Conservation (phyloP, 768 basidiomycete species). For the Mycena capillaripes region DNA sequence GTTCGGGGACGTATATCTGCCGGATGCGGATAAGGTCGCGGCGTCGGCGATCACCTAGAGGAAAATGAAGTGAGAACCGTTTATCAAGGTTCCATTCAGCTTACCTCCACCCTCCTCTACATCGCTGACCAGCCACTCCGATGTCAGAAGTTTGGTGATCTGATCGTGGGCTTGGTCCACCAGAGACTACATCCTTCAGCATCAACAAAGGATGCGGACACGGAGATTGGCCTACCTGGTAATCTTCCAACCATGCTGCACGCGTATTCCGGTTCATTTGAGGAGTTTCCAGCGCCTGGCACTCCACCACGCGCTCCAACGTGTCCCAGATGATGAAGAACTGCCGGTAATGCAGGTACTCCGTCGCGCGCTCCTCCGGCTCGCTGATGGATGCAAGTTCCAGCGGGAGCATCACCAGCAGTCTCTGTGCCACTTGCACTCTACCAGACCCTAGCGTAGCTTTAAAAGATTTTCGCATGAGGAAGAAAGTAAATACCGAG, state of each 20-base stretch:
- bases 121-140: constrained; percentile 82
- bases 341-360: constrained; percentile 84
- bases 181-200: constrained; percentile 55
- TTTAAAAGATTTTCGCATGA: not conserved
- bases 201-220: constrained; percentile 10
- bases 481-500: constrained; percentile 65
- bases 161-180: constrained; percentile 76
- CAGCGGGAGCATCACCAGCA: constrained; percentile 72
- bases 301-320: constrained; percentile 72
- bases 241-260: constrained; percentile 74
- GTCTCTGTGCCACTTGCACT: constrained; percentile 72
- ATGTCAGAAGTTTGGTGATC: constrained; percentile 78
- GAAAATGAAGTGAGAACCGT: constrained; percentile 10
- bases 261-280: constrained; percentile 72
- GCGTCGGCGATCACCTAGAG: constrained; percentile 65
- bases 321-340: constrained; percentile 85
- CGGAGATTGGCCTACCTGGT: constrained; percentile 47
- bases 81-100: constrained; percentile 29
- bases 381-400: constrained; percentile 74
- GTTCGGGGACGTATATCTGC: constrained; percentile 90
- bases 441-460: constrained; percentile 75
- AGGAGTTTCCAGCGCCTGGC: constrained; percentile 68
- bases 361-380: constrained; percentile 79
- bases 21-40: constrained; percentile 86
- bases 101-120: constrained; percentile 58